Conservation (phyloP, 148 eudicot species). For the Rhododendron vialii region DNA sequence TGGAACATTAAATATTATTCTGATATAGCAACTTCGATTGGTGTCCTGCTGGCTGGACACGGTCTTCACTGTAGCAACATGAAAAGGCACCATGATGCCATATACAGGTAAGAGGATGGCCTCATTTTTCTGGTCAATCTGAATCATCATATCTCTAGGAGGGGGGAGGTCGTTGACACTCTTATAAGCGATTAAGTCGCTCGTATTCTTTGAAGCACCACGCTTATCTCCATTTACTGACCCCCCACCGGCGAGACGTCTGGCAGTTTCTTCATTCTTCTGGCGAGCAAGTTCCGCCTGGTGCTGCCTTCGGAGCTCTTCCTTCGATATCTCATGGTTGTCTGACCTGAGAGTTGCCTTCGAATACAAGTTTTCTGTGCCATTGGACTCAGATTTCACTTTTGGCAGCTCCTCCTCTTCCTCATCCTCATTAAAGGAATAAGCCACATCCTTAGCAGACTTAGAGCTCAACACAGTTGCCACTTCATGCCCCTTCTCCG, state of each 20-base stretch:
- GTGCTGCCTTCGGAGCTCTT: slow-evolving; percentile 79
- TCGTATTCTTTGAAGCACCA: slow-evolving; percentile 32
- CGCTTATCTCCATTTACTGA: slow-evolving; percentile 53
- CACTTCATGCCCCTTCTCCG: slow-evolving; percentile 45
- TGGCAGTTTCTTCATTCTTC: slow-evolving; percentile 92
- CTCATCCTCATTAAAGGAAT: no score
- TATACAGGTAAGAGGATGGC: slow-evolving; percentile 77
- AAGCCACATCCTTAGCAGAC: slow-evolving; percentile 5
- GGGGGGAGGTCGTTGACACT: slow-evolving; percentile 78
- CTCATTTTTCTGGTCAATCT: slow-evolving; percentile 80
- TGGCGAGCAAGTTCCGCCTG: slow-evolving; percentile 95
- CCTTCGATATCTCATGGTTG: slow-evolving; percentile 72
- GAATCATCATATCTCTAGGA: slow-evolving; percentile 86
- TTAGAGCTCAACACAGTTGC: slow-evolving; percentile 55
- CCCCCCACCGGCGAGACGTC: slow-evolving; percentile 79
- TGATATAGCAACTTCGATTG: slow-evolving; percentile 69
- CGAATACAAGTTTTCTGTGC: slow-evolving; percentile 31
- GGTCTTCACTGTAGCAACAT: slow-evolving; percentile 79
- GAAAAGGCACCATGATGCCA: slow-evolving; percentile 87
- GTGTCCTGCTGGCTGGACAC: slow-evolving; percentile 90
- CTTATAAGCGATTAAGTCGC: slow-evolving; percentile 76
- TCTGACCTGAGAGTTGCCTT: slow-evolving; percentile 87
- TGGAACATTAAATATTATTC: slow-evolving; percentile 82
- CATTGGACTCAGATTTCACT: slow-evolving; percentile 34
- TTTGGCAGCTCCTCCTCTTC: slow-evolving; percentile 18